Evolutionary conservation across 1,284 basidiomycete species (phyloP).

Genomic region (Leucoagaricus sp.): DNA sequence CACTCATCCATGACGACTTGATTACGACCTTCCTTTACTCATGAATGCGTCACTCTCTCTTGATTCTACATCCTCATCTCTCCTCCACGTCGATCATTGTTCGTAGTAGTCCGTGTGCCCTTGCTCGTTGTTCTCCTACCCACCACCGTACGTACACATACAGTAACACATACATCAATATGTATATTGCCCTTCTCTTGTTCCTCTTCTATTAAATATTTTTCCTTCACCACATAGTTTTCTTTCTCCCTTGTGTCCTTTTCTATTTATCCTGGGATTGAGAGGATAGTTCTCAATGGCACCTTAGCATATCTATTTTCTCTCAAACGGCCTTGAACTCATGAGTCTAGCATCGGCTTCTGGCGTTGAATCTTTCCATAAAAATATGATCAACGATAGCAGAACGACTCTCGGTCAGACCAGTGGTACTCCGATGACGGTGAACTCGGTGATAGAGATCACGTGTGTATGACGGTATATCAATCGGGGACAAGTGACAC

Average conservation of each 20-base stretch:
- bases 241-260: not conserved
- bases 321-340: too few relatives aligned
- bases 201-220: not conserved
- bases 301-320: too few relatives aligned
- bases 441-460: not conserved
- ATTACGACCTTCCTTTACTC: slow-evolving; percentile 7
- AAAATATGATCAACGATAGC: too few relatives aligned
- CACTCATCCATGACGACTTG: slow-evolving; percentile 8
- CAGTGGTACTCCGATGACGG: too few relatives aligned
- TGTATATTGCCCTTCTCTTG: not conserved
- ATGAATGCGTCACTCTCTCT: not conserved
- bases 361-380: too few relatives aligned
- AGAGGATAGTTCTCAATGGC: not conserved
- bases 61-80: slow-evolving; percentile 10
- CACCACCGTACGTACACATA: not conserved
- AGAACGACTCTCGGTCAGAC: too few relatives aligned
- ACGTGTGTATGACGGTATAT: not conserved
- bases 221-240: not conserved
- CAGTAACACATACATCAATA: not conserved
- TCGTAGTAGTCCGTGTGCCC: too few relatives aligned
- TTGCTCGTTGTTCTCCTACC: slow-evolving; percentile 1
- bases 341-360: too few relatives aligned
- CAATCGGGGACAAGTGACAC: too few relatives aligned
- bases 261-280: not conserved
- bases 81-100: slow-evolving; percentile 15